Evolutionary conservation across 192 early-diverging fungal genomes (phyloP).

Genomic region (Coemansia sp.): DNA sequence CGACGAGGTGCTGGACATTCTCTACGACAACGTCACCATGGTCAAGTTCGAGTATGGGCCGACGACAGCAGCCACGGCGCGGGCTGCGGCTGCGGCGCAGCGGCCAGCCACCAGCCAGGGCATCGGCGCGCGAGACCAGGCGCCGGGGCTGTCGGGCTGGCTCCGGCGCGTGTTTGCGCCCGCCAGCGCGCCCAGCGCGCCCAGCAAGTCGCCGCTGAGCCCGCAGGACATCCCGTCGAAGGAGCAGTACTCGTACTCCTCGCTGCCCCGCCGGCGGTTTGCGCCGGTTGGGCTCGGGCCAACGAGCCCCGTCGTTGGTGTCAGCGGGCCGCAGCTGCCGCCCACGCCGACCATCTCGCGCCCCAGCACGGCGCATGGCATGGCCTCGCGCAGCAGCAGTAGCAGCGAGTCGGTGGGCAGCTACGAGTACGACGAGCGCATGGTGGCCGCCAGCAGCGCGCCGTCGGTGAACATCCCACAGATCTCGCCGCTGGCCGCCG

Average conservation of each 20-base stretch:
- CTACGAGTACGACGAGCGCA: background rate
- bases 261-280: constrained; percentile 25
- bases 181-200: background rate
- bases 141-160: constrained; percentile 44
- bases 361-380: constrained; percentile 31
- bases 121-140: constrained; percentile 13
- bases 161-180: constrained; percentile 50
- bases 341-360: constrained; percentile 14
- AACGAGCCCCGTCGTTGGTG: background rate
- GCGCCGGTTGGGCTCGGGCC: constrained; percentile 14
- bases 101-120: background rate
- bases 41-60: constrained; percentile 55
- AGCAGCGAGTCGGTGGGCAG: background rate
- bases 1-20: constrained; percentile 73
- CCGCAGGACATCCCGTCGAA: constrained; percentile 39
- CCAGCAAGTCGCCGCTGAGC: constrained; percentile 28
- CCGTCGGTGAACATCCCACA: background rate
- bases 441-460: background rate
- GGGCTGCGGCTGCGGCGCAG: background rate
- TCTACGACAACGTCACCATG: constrained; percentile 57
- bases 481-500: constrained; percentile 11
- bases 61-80: constrained; percentile 3
- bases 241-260: constrained; percentile 52
- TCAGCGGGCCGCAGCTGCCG: background rate
- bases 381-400: constrained; percentile 16